Evolutionary conservation across 495 filamentous ascomycete genomes (phyloP).

Genomic region (Aspergillus saccharolyticus): DNA sequence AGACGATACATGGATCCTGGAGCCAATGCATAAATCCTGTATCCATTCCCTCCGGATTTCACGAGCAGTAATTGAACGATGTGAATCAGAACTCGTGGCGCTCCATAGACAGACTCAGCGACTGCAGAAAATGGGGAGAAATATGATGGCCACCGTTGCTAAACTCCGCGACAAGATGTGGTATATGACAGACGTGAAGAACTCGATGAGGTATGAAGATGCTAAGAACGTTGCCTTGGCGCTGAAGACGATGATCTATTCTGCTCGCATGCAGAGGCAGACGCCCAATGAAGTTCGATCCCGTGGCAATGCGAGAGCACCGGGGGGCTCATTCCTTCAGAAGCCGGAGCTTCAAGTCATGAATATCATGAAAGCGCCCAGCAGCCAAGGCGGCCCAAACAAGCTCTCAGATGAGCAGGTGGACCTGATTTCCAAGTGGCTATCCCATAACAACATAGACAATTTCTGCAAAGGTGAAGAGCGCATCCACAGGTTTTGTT

Average conservation of each 20-base stretch:
- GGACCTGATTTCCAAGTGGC: constrained; percentile 78
- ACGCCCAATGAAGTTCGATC: constrained; percentile 42
- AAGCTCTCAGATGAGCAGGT: constrained; percentile 97
- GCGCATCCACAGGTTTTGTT: constrained; percentile 88
- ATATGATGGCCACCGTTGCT: constrained; percentile 30
- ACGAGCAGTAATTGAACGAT: constrained; percentile 38
- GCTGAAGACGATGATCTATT: constrained; percentile 79
- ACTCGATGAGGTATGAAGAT: constrained; percentile 85
- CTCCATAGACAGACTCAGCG: constrained; percentile 34
- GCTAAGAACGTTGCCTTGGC: constrained; percentile 81
- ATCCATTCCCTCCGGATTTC: constrained; percentile 32
- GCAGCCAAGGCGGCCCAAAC: constrained; percentile 83
- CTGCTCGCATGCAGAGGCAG: constrained; percentile 39
- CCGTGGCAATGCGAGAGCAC: constrained; percentile 44
- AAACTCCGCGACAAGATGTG: constrained; percentile 86
- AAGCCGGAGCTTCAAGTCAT: constrained; percentile 82
- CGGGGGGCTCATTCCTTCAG: constrained; percentile 62
- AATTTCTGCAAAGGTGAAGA: constrained; percentile 97
- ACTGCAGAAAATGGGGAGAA: constrained; percentile 34
- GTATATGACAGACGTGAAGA: constrained; percentile 95
- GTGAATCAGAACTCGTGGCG: constrained; percentile 36
- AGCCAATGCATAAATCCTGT: constrained; percentile 35
- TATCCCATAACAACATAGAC: constrained; percentile 74
- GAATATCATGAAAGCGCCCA: constrained; percentile 76
- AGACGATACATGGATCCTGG: constrained; percentile 41